phyloP scores from a whole-genome alignment of 768 basidiomycete species.

The Termitomyces sp. region DNA sequence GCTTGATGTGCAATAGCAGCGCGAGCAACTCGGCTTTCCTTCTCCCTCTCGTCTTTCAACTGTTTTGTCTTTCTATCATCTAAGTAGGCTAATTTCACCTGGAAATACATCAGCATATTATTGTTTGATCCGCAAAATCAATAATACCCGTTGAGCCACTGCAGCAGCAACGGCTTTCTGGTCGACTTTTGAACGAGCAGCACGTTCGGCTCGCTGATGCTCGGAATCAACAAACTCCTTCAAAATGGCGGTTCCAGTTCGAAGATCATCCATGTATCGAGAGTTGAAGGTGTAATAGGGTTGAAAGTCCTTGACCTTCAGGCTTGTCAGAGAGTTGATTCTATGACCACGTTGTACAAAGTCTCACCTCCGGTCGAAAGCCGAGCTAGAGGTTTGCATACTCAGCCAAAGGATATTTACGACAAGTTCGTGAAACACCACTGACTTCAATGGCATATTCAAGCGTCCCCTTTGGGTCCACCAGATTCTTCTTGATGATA shows the following conservation, averaged over 20 bases:
- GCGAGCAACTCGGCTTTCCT: slow-evolving; percentile 38
- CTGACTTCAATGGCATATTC: slow-evolving; percentile 78
- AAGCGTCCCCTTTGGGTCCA: slow-evolving; percentile 69
- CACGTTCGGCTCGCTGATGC: slow-evolving; percentile 41
- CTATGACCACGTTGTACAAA: not conserved
- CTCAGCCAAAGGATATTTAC: slow-evolving; percentile 4
- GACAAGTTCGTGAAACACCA: slow-evolving; percentile 9
- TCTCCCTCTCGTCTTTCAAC: slow-evolving; percentile 54
- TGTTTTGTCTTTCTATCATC: slow-evolving; percentile 67
- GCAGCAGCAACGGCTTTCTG: slow-evolving; percentile 54
- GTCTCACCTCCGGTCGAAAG: slow-evolving; percentile 58
- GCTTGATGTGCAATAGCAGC: slow-evolving; percentile 20
- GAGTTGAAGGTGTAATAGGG: slow-evolving; percentile 65
- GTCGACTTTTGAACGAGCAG: slow-evolving; percentile 39
- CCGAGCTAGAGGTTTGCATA: slow-evolving; percentile 46
- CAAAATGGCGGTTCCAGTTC: slow-evolving; percentile 59
- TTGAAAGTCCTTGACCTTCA: slow-evolving; percentile 64
- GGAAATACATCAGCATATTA: not conserved
- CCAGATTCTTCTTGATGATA: slow-evolving; percentile 56
- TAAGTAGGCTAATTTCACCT: slow-evolving; percentile 77
- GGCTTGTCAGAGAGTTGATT: not conserved
- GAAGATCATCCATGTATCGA: slow-evolving; percentile 46
- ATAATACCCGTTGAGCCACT: slow-evolving; percentile 48
- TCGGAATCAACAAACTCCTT: slow-evolving; percentile 55
- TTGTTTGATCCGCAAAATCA: not conserved